Evolutionary conservation across 495 filamentous ascomycete genomes (phyloP).

Genomic region (Thozetella sp.): DNA sequence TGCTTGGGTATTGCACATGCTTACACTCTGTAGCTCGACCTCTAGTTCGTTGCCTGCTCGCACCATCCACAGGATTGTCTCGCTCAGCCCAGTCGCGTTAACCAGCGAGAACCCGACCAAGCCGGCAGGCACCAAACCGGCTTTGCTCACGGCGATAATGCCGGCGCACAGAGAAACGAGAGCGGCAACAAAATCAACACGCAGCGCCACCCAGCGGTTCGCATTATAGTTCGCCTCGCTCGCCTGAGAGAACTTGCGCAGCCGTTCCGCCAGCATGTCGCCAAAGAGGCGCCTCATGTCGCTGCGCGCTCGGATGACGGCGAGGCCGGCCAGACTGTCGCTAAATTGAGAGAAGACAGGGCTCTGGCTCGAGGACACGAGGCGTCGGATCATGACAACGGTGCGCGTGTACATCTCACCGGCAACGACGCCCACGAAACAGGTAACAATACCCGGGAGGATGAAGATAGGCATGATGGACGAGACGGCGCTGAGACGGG

Average conservation of each 20-base stretch:
- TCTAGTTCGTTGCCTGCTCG: constrained; percentile 49
- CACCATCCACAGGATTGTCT: constrained; percentile 43
- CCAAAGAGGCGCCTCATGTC: constrained; percentile 46
- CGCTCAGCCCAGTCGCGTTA: constrained; percentile 46
- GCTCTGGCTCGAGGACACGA: constrained; percentile 44
- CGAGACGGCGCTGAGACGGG: constrained; percentile 43
- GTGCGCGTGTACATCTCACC: constrained; percentile 53
- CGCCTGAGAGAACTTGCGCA: constrained; percentile 35
- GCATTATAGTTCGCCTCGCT: constrained; percentile 47
- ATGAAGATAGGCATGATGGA: constrained; percentile 52
- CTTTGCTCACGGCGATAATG: constrained; percentile 42
- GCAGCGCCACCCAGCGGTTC: constrained; percentile 51
- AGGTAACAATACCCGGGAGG: constrained; percentile 40
- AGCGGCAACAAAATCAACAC: constrained; percentile 48
- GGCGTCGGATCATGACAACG: constrained; percentile 41
- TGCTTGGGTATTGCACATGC: constrained; percentile 3
- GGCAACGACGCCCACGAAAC: constrained; percentile 37
- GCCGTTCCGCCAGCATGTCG: constrained; percentile 38
- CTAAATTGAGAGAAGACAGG: constrained; percentile 52
- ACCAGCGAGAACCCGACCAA: constrained; percentile 52
- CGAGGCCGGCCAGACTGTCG: constrained; percentile 45
- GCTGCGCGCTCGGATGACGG: constrained; percentile 46
- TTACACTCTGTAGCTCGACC: constrained; percentile 46
- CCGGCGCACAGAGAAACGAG: constrained; percentile 45
- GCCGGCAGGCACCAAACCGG: constrained; percentile 40